phyloP scores from a whole-genome alignment of 129 eudicot species.

The Escallonia herrerae region DNA sequence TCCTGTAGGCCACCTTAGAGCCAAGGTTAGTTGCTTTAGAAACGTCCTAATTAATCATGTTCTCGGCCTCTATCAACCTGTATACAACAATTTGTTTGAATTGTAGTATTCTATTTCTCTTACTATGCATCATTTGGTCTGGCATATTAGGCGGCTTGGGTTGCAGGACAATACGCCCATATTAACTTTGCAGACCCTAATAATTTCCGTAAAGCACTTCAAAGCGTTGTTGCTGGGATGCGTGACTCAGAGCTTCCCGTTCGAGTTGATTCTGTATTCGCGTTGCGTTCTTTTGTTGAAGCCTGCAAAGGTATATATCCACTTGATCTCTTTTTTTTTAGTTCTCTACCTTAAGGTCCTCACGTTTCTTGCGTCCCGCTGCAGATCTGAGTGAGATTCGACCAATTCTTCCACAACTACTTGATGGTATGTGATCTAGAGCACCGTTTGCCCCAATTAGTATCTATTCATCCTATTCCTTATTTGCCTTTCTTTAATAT shows the following conservation, averaged over 20 bases:
- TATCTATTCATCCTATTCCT: background rate
- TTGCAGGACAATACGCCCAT: slow-evolving; percentile 98
- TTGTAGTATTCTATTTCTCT: too few relatives aligned
- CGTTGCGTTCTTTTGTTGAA: slow-evolving; percentile 92
- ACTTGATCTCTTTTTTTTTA: background rate
- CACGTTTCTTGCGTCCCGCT: background rate
- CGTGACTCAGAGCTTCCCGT: slow-evolving; percentile 97
- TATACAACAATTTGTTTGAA: too few relatives aligned
- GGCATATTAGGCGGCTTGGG: slow-evolving; percentile 89
- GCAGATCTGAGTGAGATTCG: slow-evolving; percentile 85
- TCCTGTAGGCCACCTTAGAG: slow-evolving; percentile 89
- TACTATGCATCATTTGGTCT: background rate
- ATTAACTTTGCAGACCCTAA: slow-evolving; percentile 80
- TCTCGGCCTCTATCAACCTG: too few relatives aligned
- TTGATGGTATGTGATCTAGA: slow-evolving; percentile 53
- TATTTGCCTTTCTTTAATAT: slow-evolving; percentile 1
- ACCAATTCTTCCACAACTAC: slow-evolving; percentile 95
- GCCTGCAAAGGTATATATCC: slow-evolving; percentile 65
- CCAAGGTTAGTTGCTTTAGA: slow-evolving; percentile 46
- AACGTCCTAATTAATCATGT: too few relatives aligned
- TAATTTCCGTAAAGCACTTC: slow-evolving; percentile 79
- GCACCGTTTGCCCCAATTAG: background rate
- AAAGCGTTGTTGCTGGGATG: slow-evolving; percentile 92
- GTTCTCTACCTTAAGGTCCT: background rate
- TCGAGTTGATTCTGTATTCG: slow-evolving; percentile 97